phyloP scores from a whole-genome alignment of 2,329 filamentous ascomycete genomes.

The Cordyceps pruinosa region DNA sequence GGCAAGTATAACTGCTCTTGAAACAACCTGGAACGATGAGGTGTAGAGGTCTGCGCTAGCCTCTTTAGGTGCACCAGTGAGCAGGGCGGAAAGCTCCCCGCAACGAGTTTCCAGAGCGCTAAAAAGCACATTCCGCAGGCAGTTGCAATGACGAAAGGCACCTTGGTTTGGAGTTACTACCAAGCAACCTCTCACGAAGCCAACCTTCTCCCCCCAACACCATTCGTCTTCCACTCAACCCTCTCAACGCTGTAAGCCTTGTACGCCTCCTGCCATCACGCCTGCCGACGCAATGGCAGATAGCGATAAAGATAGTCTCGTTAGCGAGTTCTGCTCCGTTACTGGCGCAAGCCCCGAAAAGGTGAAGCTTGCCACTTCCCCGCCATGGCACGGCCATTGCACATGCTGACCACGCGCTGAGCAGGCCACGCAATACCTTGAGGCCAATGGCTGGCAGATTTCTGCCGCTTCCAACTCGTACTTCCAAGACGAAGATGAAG shows the following conservation, averaged over 20 bases:
- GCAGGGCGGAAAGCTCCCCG: background rate
- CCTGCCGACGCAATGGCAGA: constrained; percentile 24
- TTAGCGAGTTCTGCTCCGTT: constrained; percentile 24
- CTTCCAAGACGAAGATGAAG: constrained; percentile 51
- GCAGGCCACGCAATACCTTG: constrained; percentile 62
- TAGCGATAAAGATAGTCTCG: constrained; percentile 19
- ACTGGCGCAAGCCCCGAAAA: constrained; percentile 22
- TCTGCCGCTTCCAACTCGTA: constrained; percentile 54
- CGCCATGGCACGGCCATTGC: background rate
- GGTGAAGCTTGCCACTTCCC: constrained; percentile 24
- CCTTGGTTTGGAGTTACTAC: background rate
- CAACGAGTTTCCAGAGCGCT: background rate
- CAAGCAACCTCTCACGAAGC: background rate
- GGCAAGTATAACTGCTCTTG: too few species aligned
- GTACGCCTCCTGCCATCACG: too few species aligned
- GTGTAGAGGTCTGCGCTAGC: background rate
- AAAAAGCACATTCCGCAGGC: background rate
- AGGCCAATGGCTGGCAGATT: constrained; percentile 59
- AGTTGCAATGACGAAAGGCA: constrained; percentile 6
- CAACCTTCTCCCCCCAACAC: background rate
- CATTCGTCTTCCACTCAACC: background rate
- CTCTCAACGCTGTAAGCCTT: background rate
- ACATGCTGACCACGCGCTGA: background rate
- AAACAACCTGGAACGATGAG: too few species aligned
- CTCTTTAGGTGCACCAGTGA: background rate